A percentile compares a stretch with the other conserved stretches of the same genome.
Evolutionary conservation across 169 alveolate genomes (phyloP).

Genomic region (Cryptosporidium baileyi): DNA sequence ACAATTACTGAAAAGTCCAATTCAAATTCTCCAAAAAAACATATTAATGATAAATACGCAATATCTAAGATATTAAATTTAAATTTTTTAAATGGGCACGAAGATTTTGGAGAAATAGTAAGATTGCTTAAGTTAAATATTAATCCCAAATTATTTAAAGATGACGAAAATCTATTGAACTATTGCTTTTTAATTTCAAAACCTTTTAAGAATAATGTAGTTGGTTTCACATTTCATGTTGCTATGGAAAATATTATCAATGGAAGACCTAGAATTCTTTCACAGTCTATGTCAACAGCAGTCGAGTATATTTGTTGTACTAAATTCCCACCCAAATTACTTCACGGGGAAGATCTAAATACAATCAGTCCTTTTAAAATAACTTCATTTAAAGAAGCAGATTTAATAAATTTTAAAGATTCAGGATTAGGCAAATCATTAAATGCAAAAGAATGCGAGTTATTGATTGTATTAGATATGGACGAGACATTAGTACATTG

Average conservation of each 20-base stretch:
- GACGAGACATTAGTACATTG: conserved; percentile 85
- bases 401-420: background rate
- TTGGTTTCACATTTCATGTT: conserved; percentile 52
- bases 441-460: background rate
- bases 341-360: conserved; percentile 9
- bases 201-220: background rate
- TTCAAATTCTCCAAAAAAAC: conserved; percentile 15
- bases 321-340: conserved; percentile 9
- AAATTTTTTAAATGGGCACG: background rate
- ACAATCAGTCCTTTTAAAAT: background rate
- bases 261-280: conserved; percentile 37
- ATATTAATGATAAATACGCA: background rate
- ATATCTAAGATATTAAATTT: background rate
- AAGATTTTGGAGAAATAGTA: conserved; percentile 23
- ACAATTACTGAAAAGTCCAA: background rate
- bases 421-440: background rate
- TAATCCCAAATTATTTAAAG: conserved; percentile 14
- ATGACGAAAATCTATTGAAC: conserved; percentile 36
- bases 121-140: conserved; percentile 18
- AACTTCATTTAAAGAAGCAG: background rate
- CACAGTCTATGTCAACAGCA: conserved; percentile 38
- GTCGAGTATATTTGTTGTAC: conserved; percentile 50
- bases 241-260: conserved; percentile 55
- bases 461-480: conserved; percentile 77
- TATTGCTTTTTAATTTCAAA: conserved; percentile 38